phyloP scores from a whole-genome alignment of 1,139 yeast species.

The Geotrichum restrictum region DNA sequence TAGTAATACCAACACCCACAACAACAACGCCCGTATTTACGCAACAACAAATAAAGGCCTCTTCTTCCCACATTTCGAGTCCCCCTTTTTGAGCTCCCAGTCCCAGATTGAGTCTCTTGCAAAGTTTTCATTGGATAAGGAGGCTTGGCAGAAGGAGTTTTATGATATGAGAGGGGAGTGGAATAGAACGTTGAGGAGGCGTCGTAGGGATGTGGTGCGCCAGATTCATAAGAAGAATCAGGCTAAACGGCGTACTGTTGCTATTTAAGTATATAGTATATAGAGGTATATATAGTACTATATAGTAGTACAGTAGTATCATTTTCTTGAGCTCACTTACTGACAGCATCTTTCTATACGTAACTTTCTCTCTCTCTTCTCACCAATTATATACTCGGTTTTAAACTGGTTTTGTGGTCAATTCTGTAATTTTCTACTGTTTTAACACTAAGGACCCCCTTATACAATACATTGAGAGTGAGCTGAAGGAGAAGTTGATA shows the following conservation, averaged over 20 bases:
- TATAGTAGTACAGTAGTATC: no score
- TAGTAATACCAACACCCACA: not conserved
- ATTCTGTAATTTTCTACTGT: no score
- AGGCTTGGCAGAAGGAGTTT: conserved; percentile 70
- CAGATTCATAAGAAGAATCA: conserved; percentile 46
- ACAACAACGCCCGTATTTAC: conserved; percentile 8
- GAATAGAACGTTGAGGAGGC: conserved; percentile 68
- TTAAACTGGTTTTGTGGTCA: no score
- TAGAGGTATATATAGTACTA: no score
- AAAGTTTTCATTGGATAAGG: conserved; percentile 37
- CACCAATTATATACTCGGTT: no score
- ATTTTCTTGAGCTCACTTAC: no score
- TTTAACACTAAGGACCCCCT: no score
- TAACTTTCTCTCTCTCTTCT: no score
- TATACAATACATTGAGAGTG: no score
- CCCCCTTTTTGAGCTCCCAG: conserved; percentile 83
- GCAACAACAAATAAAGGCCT: conserved; percentile 47
- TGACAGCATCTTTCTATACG: no score
- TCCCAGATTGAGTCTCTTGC: conserved; percentile 62
- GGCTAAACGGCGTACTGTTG: conserved; percentile 19
- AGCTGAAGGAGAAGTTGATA: no score
- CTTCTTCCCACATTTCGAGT: conserved; percentile 76
- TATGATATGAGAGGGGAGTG: conserved; percentile 80
- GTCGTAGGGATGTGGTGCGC: conserved; percentile 69
- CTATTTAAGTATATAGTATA: not conserved